Conservation (phyloP, 2,329 filamentous ascomycete species). For the Colletotrichum nymphaeae region DNA sequence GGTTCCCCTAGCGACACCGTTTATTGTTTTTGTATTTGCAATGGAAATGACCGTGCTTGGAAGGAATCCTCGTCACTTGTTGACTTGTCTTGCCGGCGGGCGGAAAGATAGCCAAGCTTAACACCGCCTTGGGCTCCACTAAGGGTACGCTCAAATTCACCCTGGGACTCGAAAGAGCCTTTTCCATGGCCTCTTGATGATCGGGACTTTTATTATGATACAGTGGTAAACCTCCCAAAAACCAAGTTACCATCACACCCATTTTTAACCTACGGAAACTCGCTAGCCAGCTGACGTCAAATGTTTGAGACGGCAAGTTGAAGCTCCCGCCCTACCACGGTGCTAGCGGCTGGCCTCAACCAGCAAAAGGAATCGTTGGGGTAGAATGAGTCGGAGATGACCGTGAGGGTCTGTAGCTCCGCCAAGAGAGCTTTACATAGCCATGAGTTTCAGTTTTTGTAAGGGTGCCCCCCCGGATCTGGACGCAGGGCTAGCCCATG, state of each 20-base stretch:
- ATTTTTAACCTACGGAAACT: no score
- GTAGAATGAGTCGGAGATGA: not conserved
- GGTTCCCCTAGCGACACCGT: not conserved
- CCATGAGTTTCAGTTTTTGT: not conserved
- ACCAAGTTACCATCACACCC: not conserved
- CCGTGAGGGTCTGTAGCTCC: not conserved
- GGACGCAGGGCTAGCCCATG: not conserved
- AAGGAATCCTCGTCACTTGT: not conserved
- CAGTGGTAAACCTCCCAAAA: not conserved
- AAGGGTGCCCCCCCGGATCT: not conserved
- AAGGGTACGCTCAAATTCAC: no score
- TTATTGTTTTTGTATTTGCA: not conserved
- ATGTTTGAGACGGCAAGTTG: not conserved
- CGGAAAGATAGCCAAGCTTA: not conserved
- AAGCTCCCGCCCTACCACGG: not conserved
- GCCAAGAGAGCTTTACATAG: not conserved
- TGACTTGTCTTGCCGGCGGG: not conserved
- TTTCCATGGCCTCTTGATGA: not conserved
- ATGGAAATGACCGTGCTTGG: not conserved
- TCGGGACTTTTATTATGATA: not conserved
- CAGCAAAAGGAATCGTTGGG: not conserved
- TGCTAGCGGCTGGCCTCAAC: not conserved
- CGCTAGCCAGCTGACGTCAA: not conserved
- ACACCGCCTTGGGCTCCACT: not conserved
- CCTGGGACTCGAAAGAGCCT: no score